Conservation (phyloP, 805 yeast species). For the Saturnispora galanensis region DNA sequence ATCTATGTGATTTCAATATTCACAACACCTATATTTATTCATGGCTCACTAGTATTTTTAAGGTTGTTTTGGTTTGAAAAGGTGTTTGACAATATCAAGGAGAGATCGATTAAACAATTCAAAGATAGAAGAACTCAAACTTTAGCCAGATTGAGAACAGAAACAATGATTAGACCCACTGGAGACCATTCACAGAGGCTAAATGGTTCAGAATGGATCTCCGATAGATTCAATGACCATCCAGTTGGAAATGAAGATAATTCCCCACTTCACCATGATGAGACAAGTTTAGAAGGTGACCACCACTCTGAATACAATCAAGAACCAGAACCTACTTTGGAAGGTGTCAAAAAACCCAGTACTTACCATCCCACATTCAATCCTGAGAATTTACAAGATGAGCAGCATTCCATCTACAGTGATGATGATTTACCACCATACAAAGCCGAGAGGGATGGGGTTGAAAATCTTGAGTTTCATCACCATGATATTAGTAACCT, state of each 20-base stretch:
- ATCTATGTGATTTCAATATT: slow-evolving; percentile 53
- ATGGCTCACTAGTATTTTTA: slow-evolving; percentile 64
- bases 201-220: slow-evolving; percentile 26
- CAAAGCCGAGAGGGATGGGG: too few species aligned
- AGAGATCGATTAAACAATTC: slow-evolving; percentile 66
- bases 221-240: slow-evolving; percentile 14
- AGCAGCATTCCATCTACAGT: too few species aligned
- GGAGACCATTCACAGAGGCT: slow-evolving; percentile 14
- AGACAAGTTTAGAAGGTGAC: too few species aligned
- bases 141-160: slow-evolving; percentile 38
- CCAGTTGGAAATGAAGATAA: slow-evolving; percentile 4
- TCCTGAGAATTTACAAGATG: too few species aligned
- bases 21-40: slow-evolving; percentile 84
- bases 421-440: too few species aligned
- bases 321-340: too few species aligned
- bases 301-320: too few species aligned
- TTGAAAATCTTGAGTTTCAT: too few species aligned
- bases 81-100: slow-evolving; percentile 72
- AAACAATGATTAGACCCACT: slow-evolving; percentile 19
- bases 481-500: not conserved
- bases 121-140: slow-evolving; percentile 77
- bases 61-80: slow-evolving; percentile 86
- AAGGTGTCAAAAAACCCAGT: too few species aligned
- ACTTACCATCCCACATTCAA: too few species aligned
- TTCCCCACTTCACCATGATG: not conserved